These are phyloP conservation scores for Globisporangium carolinianum DNA, from an alignment of 352 stramenopile genomes.

Conservation along the genomic window DNA sequence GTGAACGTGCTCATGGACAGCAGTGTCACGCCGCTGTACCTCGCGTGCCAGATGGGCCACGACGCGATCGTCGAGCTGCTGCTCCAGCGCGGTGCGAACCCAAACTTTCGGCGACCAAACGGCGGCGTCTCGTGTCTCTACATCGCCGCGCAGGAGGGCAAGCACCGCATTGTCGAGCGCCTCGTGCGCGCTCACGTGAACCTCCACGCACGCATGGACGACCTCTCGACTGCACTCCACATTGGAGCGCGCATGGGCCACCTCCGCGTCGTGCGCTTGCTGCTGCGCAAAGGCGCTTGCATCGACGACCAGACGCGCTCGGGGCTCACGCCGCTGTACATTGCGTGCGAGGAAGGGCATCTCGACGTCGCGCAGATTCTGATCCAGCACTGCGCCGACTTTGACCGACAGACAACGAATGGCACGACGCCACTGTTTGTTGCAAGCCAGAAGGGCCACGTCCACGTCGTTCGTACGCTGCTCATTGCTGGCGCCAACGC, in stretches of 20 bases:
- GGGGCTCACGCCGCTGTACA: constrained; percentile 72
- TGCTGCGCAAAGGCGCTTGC: constrained; percentile 43
- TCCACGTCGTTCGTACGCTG: constrained; percentile 43
- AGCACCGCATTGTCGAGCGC: constrained; percentile 47
- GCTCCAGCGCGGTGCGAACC: constrained; percentile 45
- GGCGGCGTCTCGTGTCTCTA: constrained; percentile 75
- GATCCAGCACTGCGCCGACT: constrained; percentile 22
- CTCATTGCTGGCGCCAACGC: constrained; percentile 44
- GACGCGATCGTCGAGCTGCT: constrained; percentile 50
- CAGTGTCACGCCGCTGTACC: constrained; percentile 73
- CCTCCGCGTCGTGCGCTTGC: constrained; percentile 33
- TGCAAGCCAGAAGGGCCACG: constrained; percentile 66
- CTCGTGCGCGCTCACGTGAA: constrained; percentile 43
- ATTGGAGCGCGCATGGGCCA: constrained; percentile 80
- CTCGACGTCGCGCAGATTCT: constrained; percentile 52
- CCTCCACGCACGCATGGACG: constrained; percentile 66
- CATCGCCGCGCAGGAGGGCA: constrained; percentile 75
- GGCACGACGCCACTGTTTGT: constrained; percentile 72
- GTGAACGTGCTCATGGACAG: constrained; percentile 75
- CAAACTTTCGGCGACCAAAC: constrained; percentile 49
- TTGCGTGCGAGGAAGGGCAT: constrained; percentile 81
- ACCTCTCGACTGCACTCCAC: constrained; percentile 67
- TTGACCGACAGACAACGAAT: constrained; percentile 39
- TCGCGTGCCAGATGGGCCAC: constrained; percentile 82
- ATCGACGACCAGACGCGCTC: constrained; percentile 75